Percentiles rank a stretch among this genome's conserved stretches.
Evolutionary conservation across 495 filamentous ascomycete genomes (phyloP).

Genomic region (Penicillium lagena): DNA sequence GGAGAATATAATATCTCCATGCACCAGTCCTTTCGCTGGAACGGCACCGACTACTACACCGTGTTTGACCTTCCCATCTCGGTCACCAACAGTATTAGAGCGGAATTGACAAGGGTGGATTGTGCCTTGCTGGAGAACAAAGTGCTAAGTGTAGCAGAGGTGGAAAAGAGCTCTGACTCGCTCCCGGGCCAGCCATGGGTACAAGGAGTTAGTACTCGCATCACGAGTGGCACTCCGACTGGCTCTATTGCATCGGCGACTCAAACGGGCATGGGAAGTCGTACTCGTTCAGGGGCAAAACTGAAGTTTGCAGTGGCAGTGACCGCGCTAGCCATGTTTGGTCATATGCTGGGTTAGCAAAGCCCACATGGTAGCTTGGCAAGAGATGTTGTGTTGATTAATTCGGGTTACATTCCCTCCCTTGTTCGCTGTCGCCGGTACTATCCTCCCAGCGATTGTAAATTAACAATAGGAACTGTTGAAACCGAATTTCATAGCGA

Average conservation of each 20-base stretch:
- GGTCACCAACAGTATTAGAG: slow-evolving; percentile 55
- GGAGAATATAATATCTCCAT: slow-evolving; percentile 55
- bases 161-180: slow-evolving; percentile 9
- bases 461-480: no score
- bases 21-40: slow-evolving; percentile 59
- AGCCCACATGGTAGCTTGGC: no score
- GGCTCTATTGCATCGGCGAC: slow-evolving; percentile 1
- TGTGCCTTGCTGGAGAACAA: slow-evolving; percentile 14
- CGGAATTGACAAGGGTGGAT: slow-evolving; percentile 10
- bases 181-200: slow-evolving; percentile 17
- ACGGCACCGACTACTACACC: slow-evolving; percentile 57
- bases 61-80: slow-evolving; percentile 61
- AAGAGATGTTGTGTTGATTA: no score
- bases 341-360: not conserved
- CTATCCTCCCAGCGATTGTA: no score
- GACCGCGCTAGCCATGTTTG: slow-evolving; percentile 1
- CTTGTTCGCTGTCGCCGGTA: no score
- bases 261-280: not conserved
- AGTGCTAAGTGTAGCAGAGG: slow-evolving; percentile 6
- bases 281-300: not conserved
- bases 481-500: no score
- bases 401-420: no score
- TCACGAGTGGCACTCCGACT: not conserved
- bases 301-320: slow-evolving; percentile 4
- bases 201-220: no score